A percentile compares a stretch with the other conserved stretches of the same genome.
phyloP scores from a whole-genome alignment of 495 filamentous ascomycete genomes.

The Penicillium goetzii region DNA sequence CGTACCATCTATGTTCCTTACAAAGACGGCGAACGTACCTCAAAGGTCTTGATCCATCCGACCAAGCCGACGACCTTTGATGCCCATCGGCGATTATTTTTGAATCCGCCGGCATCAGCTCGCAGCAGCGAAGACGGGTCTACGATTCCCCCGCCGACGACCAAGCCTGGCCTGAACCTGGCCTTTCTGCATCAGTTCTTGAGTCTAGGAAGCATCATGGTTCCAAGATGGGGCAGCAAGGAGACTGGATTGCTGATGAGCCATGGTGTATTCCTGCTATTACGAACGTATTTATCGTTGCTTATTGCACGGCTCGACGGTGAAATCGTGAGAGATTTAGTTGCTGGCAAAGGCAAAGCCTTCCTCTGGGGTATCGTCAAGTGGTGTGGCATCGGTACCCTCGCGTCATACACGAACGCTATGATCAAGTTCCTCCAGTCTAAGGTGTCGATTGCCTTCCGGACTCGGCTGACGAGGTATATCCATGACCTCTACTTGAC shows the following conservation, averaged over 20 bases:
- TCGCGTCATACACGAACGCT: conserved; percentile 90
- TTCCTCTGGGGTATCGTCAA: conserved; percentile 92
- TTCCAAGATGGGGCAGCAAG: conserved; percentile 92
- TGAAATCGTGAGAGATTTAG: conserved; percentile 93
- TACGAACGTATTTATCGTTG: conserved; percentile 92
- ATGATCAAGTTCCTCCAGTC: conserved; percentile 98
- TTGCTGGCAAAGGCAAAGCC: conserved; percentile 85
- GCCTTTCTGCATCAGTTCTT: conserved; percentile 98
- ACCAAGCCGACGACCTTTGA: conserved; percentile 95
- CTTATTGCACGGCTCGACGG: conserved; percentile 92
- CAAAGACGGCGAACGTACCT: conserved; percentile 70
- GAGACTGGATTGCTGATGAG: conserved; percentile 87
- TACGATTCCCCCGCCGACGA: conserved; percentile 78
- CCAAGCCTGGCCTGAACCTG: conserved; percentile 90
- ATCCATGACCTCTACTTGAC: conserved; percentile 98
- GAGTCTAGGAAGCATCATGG: conserved; percentile 94
- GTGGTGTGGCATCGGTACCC: conserved; percentile 71
- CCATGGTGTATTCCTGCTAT: conserved; percentile 68
- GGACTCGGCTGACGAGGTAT: conserved; percentile 92
- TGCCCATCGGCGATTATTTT: conserved; percentile 90
- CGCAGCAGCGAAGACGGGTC: conserved; percentile 70
- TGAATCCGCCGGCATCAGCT: conserved; percentile 83
- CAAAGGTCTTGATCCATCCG: conserved; percentile 89
- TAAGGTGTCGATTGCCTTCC: conserved; percentile 98
- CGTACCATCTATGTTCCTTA: conserved; percentile 95